These are phyloP conservation scores for Debaryomyces udenii DNA, from an alignment of 1,139 yeast species.

Conservation along the genomic window DNA sequence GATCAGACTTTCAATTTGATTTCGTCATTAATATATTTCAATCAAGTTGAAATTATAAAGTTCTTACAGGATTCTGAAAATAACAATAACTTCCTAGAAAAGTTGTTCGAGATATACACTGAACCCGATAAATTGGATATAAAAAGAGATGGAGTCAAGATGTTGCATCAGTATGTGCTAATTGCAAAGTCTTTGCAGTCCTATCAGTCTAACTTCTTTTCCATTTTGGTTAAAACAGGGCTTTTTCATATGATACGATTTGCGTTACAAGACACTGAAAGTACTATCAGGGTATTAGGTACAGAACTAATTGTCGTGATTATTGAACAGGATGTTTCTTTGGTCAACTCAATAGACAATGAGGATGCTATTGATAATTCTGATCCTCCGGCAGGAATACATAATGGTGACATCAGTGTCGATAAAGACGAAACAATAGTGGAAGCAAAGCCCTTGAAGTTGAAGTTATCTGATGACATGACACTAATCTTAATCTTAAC, in stretches of 20 bases:
- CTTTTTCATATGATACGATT: conserved; percentile 69
- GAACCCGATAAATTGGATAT: conserved; percentile 24
- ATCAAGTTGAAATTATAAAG: conserved; percentile 71
- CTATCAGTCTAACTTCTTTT: conserved; percentile 67
- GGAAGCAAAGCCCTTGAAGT: conserved; percentile 27
- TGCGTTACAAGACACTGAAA: conserved; percentile 62
- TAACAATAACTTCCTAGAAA: conserved; percentile 41
- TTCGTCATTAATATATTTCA: conserved; percentile 63
- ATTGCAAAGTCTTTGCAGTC: conserved; percentile 73
- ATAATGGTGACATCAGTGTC: conserved; percentile 6
- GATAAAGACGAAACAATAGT: conserved; percentile 23
- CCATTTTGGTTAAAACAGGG: conserved; percentile 66
- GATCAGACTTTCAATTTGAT: conserved; percentile 73
- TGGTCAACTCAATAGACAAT: conserved; percentile 51
- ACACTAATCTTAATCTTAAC: conserved; percentile 63
- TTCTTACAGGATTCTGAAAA: conserved; percentile 59
- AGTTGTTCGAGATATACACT: conserved; percentile 62
- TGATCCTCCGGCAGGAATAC: conserved; percentile 30
- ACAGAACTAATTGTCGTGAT: conserved; percentile 81
- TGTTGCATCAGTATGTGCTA: conserved; percentile 78
- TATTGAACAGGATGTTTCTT: conserved; percentile 79
- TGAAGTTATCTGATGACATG: conserved; percentile 57
- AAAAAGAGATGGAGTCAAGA: conserved; percentile 71
- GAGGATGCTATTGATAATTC: conserved; percentile 41
- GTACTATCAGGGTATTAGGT: conserved; percentile 65